phyloP scores from a whole-genome alignment of 164 flowering plant species.

The Malania oleifera region DNA sequence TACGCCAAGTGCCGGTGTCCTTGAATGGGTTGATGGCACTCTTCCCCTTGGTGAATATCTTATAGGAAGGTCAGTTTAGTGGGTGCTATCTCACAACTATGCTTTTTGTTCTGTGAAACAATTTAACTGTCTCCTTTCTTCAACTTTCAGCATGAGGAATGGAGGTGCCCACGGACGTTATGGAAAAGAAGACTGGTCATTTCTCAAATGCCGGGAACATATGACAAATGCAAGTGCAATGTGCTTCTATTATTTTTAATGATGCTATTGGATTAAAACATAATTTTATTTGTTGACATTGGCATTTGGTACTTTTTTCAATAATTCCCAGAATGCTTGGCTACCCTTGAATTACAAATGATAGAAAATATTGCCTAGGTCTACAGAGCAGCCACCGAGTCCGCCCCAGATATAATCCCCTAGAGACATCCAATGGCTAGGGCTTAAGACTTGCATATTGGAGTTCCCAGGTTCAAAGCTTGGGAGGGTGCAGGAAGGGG shows the following conservation, averaged over 20 bases:
- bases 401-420: no score
- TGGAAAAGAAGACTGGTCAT: conserved; percentile 86
- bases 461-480: no score
- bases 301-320: no score
- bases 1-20: conserved; percentile 99
- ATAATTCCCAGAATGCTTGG: no score
- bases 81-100: not conserved
- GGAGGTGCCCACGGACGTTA: conserved; percentile 98
- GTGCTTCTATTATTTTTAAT: conserved; percentile 4
- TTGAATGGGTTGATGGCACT: conserved; percentile 98
- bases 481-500: not conserved
- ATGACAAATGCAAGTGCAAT: conserved; percentile 64
- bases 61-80: conserved; percentile 73
- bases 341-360: no score
- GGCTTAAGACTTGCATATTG: no score
- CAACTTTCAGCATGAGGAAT: conserved; percentile 54
- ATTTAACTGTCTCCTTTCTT: not conserved
- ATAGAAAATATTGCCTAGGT: no score
- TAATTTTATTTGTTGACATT: not conserved
- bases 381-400: no score
- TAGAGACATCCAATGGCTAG: no score
- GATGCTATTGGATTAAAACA: not conserved
- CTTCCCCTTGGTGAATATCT: conserved; percentile 96
- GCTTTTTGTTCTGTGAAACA: not conserved
- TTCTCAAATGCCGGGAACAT: conserved; percentile 69